Evolutionary conservation across 2,329 filamentous ascomycete genomes (phyloP).

Genomic region (Scopulariopsis brevicaulis): DNA sequence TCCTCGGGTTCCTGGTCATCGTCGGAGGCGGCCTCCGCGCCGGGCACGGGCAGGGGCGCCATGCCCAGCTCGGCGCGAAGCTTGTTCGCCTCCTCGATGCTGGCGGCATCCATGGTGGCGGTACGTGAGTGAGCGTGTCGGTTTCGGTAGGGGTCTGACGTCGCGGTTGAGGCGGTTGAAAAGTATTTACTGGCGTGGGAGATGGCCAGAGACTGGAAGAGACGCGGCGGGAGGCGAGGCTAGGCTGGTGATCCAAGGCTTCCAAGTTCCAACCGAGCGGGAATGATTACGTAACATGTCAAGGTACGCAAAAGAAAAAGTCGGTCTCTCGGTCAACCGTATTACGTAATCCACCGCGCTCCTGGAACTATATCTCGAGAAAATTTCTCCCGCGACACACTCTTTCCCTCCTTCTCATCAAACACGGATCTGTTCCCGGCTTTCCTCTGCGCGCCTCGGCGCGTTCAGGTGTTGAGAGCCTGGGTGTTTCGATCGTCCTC

Average conservation of each 20-base stretch:
- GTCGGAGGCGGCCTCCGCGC: constrained; percentile 29
- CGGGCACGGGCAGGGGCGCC: constrained; percentile 78
- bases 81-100: constrained; percentile 89
- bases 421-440: constrained; percentile 77
- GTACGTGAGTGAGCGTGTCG: neutral
- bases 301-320: neutral
- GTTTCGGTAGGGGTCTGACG: neutral
- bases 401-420: constrained; percentile 23
- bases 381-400: neutral
- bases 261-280: neutral
- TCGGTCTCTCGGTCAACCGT: neutral
- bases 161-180: neutral
- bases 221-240: neutral
- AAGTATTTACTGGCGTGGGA: neutral
- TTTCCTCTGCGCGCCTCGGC: constrained; percentile 49
- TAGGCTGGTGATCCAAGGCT: neutral
- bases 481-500: constrained; percentile 68
- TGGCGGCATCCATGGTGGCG: constrained; percentile 49
- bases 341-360: neutral
- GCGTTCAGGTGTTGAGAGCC: constrained; percentile 52
- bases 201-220: neutral
- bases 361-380: neutral
- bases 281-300: neutral
- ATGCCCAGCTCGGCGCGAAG: constrained; percentile 82
- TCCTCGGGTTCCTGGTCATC: constrained; percentile 45